Base-by-base conservation (phyloP, 2,329 filamentous ascomycete species). In the Pseudopyricularia javanii region DNA sequence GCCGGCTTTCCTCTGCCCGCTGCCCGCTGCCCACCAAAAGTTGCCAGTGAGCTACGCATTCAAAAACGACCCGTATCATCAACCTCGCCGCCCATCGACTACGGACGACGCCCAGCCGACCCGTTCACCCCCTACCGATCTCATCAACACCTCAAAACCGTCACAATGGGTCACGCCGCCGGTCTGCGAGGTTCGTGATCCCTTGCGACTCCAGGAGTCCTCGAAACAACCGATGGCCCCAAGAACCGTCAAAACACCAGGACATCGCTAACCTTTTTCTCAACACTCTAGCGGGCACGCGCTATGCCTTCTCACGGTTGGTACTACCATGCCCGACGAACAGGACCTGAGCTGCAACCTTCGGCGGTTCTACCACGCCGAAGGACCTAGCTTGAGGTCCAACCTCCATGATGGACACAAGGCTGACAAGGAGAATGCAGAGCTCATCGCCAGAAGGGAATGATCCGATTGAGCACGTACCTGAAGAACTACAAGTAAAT, bases 381-480 rank as follows among this genome's bases (percentile, higher is more conserved):
- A 9, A 30, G 9, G 28, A 30, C n/a, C n/a, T n/a, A n/a, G n/a
- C n/a, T n/a, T n/a, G n/a, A n/a, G n/a, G n/a, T n/a, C n/a, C n/a
- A n/a, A n/a, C n/a, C n/a, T n/a, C n/a, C n/a, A n/a, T n/a, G n/a
- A n/a, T n/a, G n/a, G n/a, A n/a, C n/a, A n/a, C n/a, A n/a, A n/a
- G n/a, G n/a, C n/a, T n/a, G n/a, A n/a, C n/a, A n/a, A n/a, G n/a
- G n/a, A n/a, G n/a, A n/a, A n/a, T n/a, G n/a, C 22, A 26, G 40
- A 14, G 80, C 85, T 71, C 96, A 95, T 82, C 90, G 93, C 76
- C 79, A 95, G 80, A 89, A 91, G 81, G 93, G 93, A 72, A 84
- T 85, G 79, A 96, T 98, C 78, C 76, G 80, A 67, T 79, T 97
- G 69, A 90, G 85, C 65, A 97, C 91, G 70, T 98, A 97, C 82